Percentiles rank a stretch among this genome's conserved stretches.
These are phyloP conservation scores for Scheffersomyces insectosa DNA, from an alignment of 1,139 yeast genomes.

Conservation along the genomic window DNA sequence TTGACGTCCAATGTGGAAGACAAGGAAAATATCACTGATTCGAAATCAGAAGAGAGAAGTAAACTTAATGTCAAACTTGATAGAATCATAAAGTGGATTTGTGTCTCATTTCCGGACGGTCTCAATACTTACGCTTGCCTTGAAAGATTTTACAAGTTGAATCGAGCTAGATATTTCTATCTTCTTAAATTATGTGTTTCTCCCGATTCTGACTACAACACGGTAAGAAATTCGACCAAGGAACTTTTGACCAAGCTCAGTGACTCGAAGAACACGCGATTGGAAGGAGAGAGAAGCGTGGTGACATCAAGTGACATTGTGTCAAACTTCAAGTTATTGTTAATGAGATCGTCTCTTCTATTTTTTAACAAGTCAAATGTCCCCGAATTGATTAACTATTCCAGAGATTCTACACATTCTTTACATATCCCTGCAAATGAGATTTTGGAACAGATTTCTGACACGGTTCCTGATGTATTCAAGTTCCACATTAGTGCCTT, in stretches of 20 bases:
- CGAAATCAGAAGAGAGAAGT: constrained; percentile 17
- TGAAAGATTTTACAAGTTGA: constrained; percentile 50
- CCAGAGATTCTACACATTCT: constrained; percentile 36
- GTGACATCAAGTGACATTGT: constrained; percentile 52
- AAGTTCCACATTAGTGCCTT: constrained; percentile 59
- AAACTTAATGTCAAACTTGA: constrained; percentile 37
- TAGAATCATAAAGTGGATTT: constrained; percentile 66
- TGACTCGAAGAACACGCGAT: constrained; percentile 50
- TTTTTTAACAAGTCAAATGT: constrained; percentile 69
- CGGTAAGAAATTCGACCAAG: constrained; percentile 59
- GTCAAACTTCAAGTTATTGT: constrained; percentile 51
- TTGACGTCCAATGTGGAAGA: constrained; percentile 30
- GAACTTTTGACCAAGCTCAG: constrained; percentile 58
- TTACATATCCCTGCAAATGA: constrained; percentile 46
- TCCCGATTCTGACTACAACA: constrained; percentile 59
- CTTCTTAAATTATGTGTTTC: constrained; percentile 56
- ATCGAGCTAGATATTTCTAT: constrained; percentile 58
- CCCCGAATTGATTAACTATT: constrained; percentile 49
- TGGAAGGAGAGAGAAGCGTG: constrained; percentile 36
- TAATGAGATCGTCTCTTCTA: constrained; percentile 63
- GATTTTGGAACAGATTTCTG: constrained; percentile 61
- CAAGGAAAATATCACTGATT: constrained; percentile 37
- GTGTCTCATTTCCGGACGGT: constrained; percentile 56
- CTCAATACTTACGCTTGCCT: constrained; percentile 50
- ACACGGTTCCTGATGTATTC: constrained; percentile 63